Conservation (phyloP, 441 rosid species). For the Aquilaria agallochum region DNA sequence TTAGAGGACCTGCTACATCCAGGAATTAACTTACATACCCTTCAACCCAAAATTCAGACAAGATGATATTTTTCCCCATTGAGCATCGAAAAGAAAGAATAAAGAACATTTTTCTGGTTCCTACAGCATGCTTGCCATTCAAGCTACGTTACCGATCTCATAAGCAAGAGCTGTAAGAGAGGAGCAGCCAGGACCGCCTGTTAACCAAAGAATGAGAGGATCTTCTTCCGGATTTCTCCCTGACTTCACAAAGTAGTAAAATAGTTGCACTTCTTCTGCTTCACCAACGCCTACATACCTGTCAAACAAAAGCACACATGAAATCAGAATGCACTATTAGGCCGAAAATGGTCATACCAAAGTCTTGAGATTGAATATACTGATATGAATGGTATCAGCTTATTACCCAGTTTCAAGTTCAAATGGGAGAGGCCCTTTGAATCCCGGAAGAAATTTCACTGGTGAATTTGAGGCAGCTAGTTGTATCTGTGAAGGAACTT, state of each 20-base stretch:
- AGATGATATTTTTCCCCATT: too few species aligned
- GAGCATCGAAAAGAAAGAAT: too few species aligned
- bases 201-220: slow-evolving; percentile 34
- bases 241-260: slow-evolving; percentile 33
- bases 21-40: too few species aligned
- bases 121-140: too few species aligned
- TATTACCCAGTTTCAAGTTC: slow-evolving; percentile 44
- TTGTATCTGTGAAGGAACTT: slow-evolving; percentile 3
- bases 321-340: too few species aligned
- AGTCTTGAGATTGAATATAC: too few species aligned
- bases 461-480: slow-evolving; percentile 9
- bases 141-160: slow-evolving; percentile 16
- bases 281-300: slow-evolving; percentile 30
- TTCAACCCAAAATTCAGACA: too few species aligned
- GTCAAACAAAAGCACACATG: too few species aligned
- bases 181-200: slow-evolving; percentile 39
- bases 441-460: slow-evolving; percentile 38
- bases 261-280: slow-evolving; percentile 21
- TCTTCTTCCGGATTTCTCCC: slow-evolving; percentile 22
- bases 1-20: slow-evolving; percentile 19
- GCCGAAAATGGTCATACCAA: too few species aligned
- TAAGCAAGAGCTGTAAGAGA: slow-evolving; percentile 26
- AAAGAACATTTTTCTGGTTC: too few species aligned
- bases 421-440: slow-evolving; percentile 41
- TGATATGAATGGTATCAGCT: too few species aligned